phyloP scores from a whole-genome alignment of 805 yeast species.

The Hemisphaericaspora nanyangensis region DNA sequence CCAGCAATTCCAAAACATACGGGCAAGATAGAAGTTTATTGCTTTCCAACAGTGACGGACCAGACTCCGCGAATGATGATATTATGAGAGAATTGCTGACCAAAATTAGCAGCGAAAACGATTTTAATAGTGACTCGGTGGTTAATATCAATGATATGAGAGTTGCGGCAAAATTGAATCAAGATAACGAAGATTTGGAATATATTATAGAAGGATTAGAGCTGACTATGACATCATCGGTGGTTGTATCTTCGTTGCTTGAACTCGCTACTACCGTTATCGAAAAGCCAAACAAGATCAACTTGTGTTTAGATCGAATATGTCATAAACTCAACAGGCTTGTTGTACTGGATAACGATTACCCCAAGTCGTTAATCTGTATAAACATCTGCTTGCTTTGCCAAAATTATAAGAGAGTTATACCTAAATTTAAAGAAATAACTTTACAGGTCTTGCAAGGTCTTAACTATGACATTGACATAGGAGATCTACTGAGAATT shows the following conservation, averaged over 20 bases:
- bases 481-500: not conserved
- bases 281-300: not conserved
- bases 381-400: not conserved
- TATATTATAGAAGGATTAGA: constrained; percentile 17
- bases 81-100: not conserved
- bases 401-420: not conserved
- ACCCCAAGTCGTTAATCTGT: not conserved
- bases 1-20: too few relatives aligned
- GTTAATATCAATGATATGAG: constrained; percentile 17
- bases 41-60: too few relatives aligned
- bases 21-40: not conserved
- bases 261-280: not conserved
- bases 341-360: too few relatives aligned
- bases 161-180: constrained; percentile 9
- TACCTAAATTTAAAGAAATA: too few relatives aligned
- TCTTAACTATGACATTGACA: not conserved
- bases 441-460: not conserved
- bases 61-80: too few relatives aligned
- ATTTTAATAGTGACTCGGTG: constrained; percentile 3
- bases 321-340: not conserved
- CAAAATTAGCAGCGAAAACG: constrained; percentile 4
- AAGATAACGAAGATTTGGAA: constrained; percentile 12
- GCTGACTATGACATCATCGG: not conserved
- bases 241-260: not conserved
- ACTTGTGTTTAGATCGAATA: not conserved